Conservation (phyloP, 2,329 filamentous ascomycete species). For the Scorias spongiosa region DNA sequence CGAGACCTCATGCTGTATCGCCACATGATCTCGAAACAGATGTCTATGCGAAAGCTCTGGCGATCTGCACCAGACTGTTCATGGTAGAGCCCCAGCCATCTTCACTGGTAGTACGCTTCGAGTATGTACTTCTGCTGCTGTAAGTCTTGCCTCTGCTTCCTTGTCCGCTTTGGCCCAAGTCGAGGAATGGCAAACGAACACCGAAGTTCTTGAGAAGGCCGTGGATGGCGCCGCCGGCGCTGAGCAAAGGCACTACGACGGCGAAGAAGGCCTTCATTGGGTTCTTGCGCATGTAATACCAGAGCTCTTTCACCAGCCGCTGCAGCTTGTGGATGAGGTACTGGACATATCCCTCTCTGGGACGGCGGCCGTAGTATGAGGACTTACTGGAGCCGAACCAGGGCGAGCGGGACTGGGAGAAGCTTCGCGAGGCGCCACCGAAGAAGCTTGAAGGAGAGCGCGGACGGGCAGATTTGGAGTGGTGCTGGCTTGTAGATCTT, state of each 20-base stretch:
- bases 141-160: conserved; percentile 18
- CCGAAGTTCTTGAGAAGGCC: conserved; percentile 68
- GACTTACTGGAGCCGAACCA: conserved; percentile 29
- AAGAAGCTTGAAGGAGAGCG: conserved; percentile 10
- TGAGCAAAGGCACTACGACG: conserved; percentile 76
- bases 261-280: conserved; percentile 79
- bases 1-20: not conserved
- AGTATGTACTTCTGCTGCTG: conserved; percentile 1
- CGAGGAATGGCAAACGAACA: conserved; percentile 52
- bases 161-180: conserved; percentile 18
- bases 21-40: not conserved
- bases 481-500: conserved; percentile 6
- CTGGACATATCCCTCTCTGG: conserved; percentile 63
- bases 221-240: conserved; percentile 58
- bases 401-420: conserved; percentile 5
- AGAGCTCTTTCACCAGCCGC: conserved; percentile 63
- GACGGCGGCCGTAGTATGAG: conserved; percentile 63
- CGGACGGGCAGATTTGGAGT: conserved; percentile 1
- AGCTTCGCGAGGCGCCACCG: conserved; percentile 4
- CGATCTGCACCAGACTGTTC: conserved; percentile 34
- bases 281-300: conserved; percentile 67
- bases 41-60: conserved; percentile 35
- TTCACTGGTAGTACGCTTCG: conserved; percentile 12
- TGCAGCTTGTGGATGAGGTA: conserved; percentile 61
- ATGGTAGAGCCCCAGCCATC: conserved; percentile 30